Percentiles rank a stretch among this genome's conserved stretches.
Conservation (phyloP, 805 yeast species). For the Kodamaea kaohsiungensis region DNA sequence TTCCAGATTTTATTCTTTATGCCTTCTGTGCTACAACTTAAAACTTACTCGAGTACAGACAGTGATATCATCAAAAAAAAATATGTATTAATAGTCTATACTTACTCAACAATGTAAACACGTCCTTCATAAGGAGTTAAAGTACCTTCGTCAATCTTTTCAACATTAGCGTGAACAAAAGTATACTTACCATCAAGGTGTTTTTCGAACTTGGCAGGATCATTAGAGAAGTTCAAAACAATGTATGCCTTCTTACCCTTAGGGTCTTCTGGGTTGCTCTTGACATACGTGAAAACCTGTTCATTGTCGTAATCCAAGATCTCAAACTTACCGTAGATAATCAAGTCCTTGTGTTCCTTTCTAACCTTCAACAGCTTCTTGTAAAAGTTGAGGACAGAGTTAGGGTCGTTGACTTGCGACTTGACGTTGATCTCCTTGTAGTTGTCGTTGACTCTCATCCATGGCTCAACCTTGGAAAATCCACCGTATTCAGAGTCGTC, state of each 20-base stretch:
- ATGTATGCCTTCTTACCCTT: slow-evolving; percentile 28
- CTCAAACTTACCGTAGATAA: slow-evolving; percentile 49
- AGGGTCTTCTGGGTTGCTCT: slow-evolving; percentile 27
- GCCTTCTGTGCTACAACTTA: background rate
- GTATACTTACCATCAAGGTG: slow-evolving; percentile 28
- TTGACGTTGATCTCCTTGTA: slow-evolving; percentile 51
- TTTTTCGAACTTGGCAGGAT: slow-evolving; percentile 29
- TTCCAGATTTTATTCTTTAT: too few relatives aligned
- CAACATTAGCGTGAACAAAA: slow-evolving; percentile 34
- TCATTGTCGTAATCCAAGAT: slow-evolving; percentile 45
- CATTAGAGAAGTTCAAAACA: slow-evolving; percentile 44
- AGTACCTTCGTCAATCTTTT: slow-evolving; percentile 19
- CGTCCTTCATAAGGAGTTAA: slow-evolving; percentile 50
- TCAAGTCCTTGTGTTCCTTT: slow-evolving; percentile 43
- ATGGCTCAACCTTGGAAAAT: slow-evolving; percentile 49
- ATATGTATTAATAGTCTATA: background rate
- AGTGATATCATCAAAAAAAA: background rate
- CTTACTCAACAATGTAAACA: slow-evolving; percentile 29
- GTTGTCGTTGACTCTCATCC: slow-evolving; percentile 55
- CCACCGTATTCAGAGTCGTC: slow-evolving; percentile 45
- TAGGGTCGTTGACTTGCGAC: slow-evolving; percentile 44
- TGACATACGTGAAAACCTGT: slow-evolving; percentile 43
- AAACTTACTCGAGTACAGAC: background rate
- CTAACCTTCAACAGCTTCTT: slow-evolving; percentile 43
- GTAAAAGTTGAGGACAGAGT: slow-evolving; percentile 50